Conservation (phyloP, 2,329 filamentous ascomycete species). For the Bipolaris victoriae region DNA sequence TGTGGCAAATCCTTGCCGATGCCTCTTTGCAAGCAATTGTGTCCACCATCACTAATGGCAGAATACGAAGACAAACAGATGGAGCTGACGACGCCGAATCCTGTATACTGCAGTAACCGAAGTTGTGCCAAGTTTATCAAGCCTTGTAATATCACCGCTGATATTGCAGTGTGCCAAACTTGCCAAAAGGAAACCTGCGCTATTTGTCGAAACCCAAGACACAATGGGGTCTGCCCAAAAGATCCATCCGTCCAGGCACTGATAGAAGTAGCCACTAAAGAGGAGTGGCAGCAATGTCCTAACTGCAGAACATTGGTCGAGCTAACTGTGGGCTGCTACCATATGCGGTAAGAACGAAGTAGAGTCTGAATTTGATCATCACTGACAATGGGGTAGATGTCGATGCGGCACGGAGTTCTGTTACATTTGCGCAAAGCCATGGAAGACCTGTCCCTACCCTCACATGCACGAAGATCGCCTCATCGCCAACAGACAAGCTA, state of each 20-base stretch:
- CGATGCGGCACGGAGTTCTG: slow-evolving; percentile 72
- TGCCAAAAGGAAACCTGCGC: slow-evolving; percentile 18
- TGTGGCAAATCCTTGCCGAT: slow-evolving; percentile 23
- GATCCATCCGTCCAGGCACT: slow-evolving; percentile 15
- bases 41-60: slow-evolving; percentile 5
- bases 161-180: slow-evolving; percentile 9
- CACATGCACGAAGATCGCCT: background rate
- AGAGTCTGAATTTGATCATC: background rate
- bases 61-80: slow-evolving; percentile 17
- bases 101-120: slow-evolving; percentile 21
- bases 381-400: slow-evolving; percentile 9
- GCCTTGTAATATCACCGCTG: slow-evolving; percentile 10
- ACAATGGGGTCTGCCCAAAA: slow-evolving; percentile 20
- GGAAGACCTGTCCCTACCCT: slow-evolving; percentile 23
- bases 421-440: slow-evolving; percentile 64
- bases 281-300: slow-evolving; percentile 18
- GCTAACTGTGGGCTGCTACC: slow-evolving; percentile 16
- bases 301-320: slow-evolving; percentile 23
- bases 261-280: slow-evolving; percentile 15
- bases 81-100: slow-evolving; percentile 24
- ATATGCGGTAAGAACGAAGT: slow-evolving; percentile 20
- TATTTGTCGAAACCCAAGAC: slow-evolving; percentile 17
- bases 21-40: slow-evolving; percentile 5
- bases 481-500: background rate
- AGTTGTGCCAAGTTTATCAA: slow-evolving; percentile 16